A percentile compares a stretch with the other conserved stretches of the same genome.
phyloP scores from a whole-genome alignment of 1,139 yeast genomes.

The Blastobotrys persicus region DNA sequence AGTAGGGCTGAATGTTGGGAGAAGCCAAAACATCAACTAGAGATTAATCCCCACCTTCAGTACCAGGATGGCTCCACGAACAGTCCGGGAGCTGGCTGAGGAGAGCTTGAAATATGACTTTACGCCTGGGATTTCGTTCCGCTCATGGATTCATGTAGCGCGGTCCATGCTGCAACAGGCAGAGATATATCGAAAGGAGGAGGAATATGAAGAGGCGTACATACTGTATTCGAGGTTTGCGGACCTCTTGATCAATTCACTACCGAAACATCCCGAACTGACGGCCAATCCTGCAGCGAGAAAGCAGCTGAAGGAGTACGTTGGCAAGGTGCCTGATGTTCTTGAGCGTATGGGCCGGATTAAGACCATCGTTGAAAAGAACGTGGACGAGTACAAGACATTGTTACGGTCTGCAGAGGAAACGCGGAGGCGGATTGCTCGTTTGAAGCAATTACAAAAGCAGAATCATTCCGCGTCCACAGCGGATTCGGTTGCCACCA shows the following conservation, averaged over 20 bases:
- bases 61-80: slow-evolving; percentile 22
- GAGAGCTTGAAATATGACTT: slow-evolving; percentile 47
- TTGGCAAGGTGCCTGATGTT: slow-evolving; percentile 22
- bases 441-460: not conserved
- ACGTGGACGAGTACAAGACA: slow-evolving; percentile 31
- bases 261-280: slow-evolving; percentile 46
- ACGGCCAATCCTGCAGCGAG: slow-evolving; percentile 26
- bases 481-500: not conserved
- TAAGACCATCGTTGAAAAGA: slow-evolving; percentile 36
- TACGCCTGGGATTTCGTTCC: slow-evolving; percentile 42
- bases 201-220: slow-evolving; percentile 46
- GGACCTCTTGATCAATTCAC: slow-evolving; percentile 47
- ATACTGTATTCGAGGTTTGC: slow-evolving; percentile 49
- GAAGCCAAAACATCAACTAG: too few relatives aligned
- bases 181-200: slow-evolving; percentile 42
- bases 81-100: slow-evolving; percentile 38
- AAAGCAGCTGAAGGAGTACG: slow-evolving; percentile 1
- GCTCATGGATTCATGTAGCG: slow-evolving; percentile 48
- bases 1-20: too few relatives aligned
- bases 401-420: not conserved
- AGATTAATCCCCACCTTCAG: too few relatives aligned
- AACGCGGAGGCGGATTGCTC: not conserved
- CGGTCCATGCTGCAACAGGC: slow-evolving; percentile 45
- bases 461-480: slow-evolving; percentile 9
- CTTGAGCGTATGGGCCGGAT: slow-evolving; percentile 43